A percentile compares a stretch with the other conserved stretches of the same genome.
These are phyloP conservation scores for Leccinum boreale DNA, from an alignment of 768 basidiomycete genomes.

Conservation along the genomic window DNA sequence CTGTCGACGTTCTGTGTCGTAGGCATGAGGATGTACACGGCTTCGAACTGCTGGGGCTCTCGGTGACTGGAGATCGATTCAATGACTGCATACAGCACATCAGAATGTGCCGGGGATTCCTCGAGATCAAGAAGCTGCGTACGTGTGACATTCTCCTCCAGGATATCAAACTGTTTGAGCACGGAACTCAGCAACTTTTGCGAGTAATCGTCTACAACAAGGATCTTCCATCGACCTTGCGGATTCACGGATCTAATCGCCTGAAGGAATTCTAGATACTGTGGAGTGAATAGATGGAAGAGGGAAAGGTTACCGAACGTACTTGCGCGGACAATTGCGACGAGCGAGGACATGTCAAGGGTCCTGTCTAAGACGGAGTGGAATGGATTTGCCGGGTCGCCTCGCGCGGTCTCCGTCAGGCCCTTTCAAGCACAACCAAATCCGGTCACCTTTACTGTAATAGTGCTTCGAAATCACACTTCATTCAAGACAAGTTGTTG, in stretches of 20 bases:
- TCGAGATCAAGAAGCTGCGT: slow-evolving; percentile 33
- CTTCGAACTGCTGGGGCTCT: slow-evolving; percentile 85
- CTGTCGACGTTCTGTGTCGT: slow-evolving; percentile 92
- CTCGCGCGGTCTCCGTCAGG: not conserved
- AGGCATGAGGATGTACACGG: slow-evolving; percentile 91
- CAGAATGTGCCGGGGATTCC: slow-evolving; percentile 1
- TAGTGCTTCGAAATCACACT: not conserved
- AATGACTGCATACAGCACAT: slow-evolving; percentile 58
- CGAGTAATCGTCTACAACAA: slow-evolving; percentile 93
- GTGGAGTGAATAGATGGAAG: not conserved
- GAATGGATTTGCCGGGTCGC: not conserved
- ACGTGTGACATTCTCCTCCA: slow-evolving; percentile 97
- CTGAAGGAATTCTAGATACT: slow-evolving; percentile 71
- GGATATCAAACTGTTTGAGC: slow-evolving; percentile 88
- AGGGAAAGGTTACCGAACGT: slow-evolving; percentile 17
- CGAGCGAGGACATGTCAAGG: slow-evolving; percentile 41
- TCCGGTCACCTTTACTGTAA: slow-evolving; percentile 14
- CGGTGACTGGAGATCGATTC: slow-evolving; percentile 85
- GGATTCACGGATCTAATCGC: slow-evolving; percentile 86
- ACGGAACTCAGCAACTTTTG: slow-evolving; percentile 81
- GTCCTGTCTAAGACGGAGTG: not conserved
- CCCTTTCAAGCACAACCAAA: not conserved
- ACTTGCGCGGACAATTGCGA: slow-evolving; percentile 46
- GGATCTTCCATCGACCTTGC: slow-evolving; percentile 91
- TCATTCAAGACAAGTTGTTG: not conserved